Evolutionary conservation across 495 filamentous ascomycete species (phyloP), one percentile per base, ranked within the genome.

Genomic region (Bacidia gigantensis): DNA sequence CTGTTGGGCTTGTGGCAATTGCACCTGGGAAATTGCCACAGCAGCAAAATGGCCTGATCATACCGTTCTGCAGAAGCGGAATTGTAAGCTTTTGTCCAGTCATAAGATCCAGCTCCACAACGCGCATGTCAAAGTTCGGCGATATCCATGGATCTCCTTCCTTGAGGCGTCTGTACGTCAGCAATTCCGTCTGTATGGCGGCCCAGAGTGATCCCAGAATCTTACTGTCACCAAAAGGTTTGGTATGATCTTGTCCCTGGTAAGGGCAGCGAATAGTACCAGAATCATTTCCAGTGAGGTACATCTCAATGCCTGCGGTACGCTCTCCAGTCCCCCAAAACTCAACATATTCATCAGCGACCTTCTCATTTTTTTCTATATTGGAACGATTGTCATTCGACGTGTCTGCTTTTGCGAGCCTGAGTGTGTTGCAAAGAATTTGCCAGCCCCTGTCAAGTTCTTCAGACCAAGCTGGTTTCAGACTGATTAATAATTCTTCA

Each of bases 61-160:
- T 62, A 1, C 43, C 25, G 3, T 62, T 49, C 3, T 49, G 39
- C 11, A 58, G 32, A 2, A 63, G 46, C 26, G 21, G 20, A 57
- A 58, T 57, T 1, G 29, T 50, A 41, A 62, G 9, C 3, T 46
- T 26, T 20, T 32, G 29, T 2, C 50, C 46, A 10, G 18, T 18
- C 22, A 58, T 40, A n/a, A 65, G 48, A n/a, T 55, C 54, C 3
- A 51, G 29, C 11, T 56, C 45, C 7, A 63, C 10, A 23, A 51
- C 51, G 9, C 35, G 24, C 57, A 64, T 60, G 25, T 62, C 46
- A 48, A 64, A 64, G 24, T 62, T 55, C 17, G n/a, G 26, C 32
- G 61, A 65, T 5, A 63, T 56, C 62, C 62, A 65, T 10, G 58
- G 40, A 49, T 65, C 59, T 40, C 52, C 57, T 23, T 50, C 61